phyloP scores from a whole-genome alignment of 306 rosid genomes.

The Aeschynomene evenia region DNA sequence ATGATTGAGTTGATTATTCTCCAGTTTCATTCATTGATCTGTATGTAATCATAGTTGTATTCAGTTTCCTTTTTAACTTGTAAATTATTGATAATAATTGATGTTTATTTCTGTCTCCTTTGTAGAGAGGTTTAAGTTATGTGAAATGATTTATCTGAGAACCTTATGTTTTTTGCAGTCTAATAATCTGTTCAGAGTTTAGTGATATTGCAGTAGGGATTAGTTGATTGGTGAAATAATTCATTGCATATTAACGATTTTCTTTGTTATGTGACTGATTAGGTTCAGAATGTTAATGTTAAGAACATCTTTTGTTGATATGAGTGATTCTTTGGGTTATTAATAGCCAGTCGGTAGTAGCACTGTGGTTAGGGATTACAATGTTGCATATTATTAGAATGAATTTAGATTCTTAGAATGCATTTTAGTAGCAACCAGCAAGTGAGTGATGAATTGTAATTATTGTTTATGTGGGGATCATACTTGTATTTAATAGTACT shows the following conservation, averaged over 20 bases:
- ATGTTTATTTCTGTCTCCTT: constrained; percentile 31
- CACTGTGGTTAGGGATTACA: background rate
- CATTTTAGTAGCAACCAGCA: background rate
- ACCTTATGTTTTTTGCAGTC: constrained; percentile 20
- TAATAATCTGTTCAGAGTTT: background rate
- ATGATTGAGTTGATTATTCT: too few species aligned
- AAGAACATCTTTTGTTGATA: background rate
- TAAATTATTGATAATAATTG: constrained; percentile 35
- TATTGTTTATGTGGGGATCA: too few species aligned
- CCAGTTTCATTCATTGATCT: constrained; percentile 39
- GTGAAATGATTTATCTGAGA: constrained; percentile 23
- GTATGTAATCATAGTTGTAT: constrained; percentile 42
- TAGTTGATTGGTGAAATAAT: constrained; percentile 13
- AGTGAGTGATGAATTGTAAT: background rate
- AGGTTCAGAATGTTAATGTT: constrained; percentile 11
- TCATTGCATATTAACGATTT: background rate
- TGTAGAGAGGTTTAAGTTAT: constrained; percentile 33
- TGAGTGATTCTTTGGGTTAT: background rate
- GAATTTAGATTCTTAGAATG: background rate
- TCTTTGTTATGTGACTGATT: background rate
- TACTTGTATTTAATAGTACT: too few species aligned
- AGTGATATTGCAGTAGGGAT: background rate
- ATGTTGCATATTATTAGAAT: background rate
- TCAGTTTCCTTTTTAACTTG: constrained; percentile 23
- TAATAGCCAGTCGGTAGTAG: background rate